These are phyloP conservation scores for Termitomyces bulborhizus DNA, from an alignment of 768 basidiomycete genomes.

Conservation along the genomic window DNA sequence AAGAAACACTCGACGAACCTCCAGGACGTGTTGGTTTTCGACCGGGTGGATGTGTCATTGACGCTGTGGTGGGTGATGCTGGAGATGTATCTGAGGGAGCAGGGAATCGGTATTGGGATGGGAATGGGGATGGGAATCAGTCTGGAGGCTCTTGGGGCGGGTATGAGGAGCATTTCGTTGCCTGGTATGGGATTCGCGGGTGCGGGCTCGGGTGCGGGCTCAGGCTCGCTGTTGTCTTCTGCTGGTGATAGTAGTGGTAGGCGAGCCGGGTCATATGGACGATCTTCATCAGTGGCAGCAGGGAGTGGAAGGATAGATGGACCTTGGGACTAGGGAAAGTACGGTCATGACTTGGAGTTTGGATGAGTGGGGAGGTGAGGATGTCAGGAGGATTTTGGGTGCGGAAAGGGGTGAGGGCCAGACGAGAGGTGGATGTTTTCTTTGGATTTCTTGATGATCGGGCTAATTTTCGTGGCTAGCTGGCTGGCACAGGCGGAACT, in stretches of 20 bases:
- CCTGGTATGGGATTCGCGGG: constrained; percentile 36
- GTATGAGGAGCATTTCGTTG: constrained; percentile 56
- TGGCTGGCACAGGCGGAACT: constrained; percentile 80
- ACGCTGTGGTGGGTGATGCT: constrained; percentile 49
- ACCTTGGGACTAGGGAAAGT: constrained; percentile 30
- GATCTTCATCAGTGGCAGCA: not conserved
- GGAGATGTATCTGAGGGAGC: constrained; percentile 27
- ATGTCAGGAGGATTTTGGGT: constrained; percentile 34
- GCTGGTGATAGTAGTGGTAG: constrained; percentile 1
- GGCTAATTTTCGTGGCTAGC: constrained; percentile 40
- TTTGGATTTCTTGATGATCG: constrained; percentile 1
- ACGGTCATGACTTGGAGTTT: constrained; percentile 65
- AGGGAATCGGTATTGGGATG: constrained; percentile 19
- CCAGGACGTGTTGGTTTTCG: constrained; percentile 69
- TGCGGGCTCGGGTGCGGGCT: no score
- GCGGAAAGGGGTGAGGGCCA: not conserved
- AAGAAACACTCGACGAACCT: constrained; percentile 33
- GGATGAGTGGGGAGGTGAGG: constrained; percentile 46
- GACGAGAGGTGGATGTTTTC: constrained; percentile 3
- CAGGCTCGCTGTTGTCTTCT: constrained; percentile 23
- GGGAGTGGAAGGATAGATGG: constrained; percentile 19
- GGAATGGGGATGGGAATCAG: no score
- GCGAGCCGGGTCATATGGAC: not conserved
- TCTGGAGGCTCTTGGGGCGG: constrained; percentile 20
- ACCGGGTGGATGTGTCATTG: constrained; percentile 49